Evolutionary conservation across 1,284 basidiomycete genomes (phyloP).

Genomic region (Ustilago shanxiensis): DNA sequence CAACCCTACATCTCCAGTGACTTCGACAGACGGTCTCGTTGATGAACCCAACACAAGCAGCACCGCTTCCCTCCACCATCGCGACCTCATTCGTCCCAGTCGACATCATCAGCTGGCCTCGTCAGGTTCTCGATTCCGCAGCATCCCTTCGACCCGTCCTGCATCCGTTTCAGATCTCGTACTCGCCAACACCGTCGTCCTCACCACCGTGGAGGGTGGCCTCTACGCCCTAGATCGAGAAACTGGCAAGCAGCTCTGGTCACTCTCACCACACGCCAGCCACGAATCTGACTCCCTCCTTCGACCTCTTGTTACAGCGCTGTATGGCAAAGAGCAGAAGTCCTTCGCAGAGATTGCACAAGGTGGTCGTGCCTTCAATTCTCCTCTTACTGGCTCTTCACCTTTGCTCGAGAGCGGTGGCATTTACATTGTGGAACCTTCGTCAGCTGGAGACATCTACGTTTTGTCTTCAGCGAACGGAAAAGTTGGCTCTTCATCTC

Average conservation of each 20-base stretch:
- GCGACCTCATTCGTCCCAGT: conserved; percentile 27
- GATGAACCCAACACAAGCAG: conserved; percentile 28
- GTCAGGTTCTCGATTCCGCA: conserved; percentile 35
- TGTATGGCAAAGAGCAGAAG: conserved; percentile 56
- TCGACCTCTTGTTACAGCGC: conserved; percentile 58
- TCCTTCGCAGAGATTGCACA: conserved; percentile 60
- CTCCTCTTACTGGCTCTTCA: conserved; percentile 38
- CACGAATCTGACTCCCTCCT: conserved; percentile 51
- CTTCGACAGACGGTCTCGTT: conserved; percentile 5
- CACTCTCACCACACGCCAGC: conserved; percentile 42
- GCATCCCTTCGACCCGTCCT: conserved; percentile 30
- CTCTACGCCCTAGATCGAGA: conserved; percentile 87
- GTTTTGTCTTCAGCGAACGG: conserved; percentile 75
- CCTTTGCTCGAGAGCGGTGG: conserved; percentile 76
- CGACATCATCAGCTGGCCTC: conserved; percentile 24
- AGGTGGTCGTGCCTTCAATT: conserved; percentile 35
- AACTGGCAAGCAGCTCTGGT: conserved; percentile 74
- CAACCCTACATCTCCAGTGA: background rate
- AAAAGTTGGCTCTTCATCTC: conserved; percentile 9
- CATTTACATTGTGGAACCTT: conserved; percentile 89
- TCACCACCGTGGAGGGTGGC: conserved; percentile 89
- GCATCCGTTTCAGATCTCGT: conserved; percentile 72
- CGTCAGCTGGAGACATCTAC: conserved; percentile 85
- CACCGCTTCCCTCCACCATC: conserved; percentile 14
- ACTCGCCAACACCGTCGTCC: conserved; percentile 81